A percentile compares a stretch with the other conserved stretches of the same genome.
phyloP scores from a whole-genome alignment of 345 rosid species.

The Rhizophora mangle region DNA sequence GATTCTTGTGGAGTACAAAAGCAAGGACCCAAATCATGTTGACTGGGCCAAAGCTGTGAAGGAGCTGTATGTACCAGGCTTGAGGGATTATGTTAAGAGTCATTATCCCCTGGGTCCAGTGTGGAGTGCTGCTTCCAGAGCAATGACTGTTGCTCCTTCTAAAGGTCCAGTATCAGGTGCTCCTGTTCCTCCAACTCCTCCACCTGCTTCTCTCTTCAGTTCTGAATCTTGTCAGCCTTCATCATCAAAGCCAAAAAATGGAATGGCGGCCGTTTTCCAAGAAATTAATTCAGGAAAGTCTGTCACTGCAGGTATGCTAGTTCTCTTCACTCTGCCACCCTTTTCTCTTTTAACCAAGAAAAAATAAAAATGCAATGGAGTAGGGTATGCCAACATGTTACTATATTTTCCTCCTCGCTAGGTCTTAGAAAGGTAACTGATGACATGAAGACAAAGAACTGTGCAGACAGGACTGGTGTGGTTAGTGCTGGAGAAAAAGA shows the following conservation, averaged over 20 bases:
- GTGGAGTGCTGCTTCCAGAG: slow-evolving; percentile 68
- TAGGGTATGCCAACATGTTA: slow-evolving; percentile 15
- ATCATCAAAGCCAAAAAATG: slow-evolving; percentile 71
- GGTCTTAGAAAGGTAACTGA: slow-evolving; percentile 84
- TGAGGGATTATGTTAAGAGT: slow-evolving; percentile 84
- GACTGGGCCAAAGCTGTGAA: slow-evolving; percentile 98
- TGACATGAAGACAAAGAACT: slow-evolving; percentile 94
- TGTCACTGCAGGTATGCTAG: slow-evolving; percentile 62
- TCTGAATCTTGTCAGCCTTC: slow-evolving; percentile 68
- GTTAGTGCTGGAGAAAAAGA: slow-evolving; percentile 59
- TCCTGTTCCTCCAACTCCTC: slow-evolving; percentile 93
- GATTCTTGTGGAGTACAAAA: slow-evolving; percentile 86
- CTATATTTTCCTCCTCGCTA: slow-evolving; percentile 25
- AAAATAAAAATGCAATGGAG: neutral
- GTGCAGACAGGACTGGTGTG: slow-evolving; percentile 63
- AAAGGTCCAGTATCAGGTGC: slow-evolving; percentile 54
- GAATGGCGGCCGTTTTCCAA: slow-evolving; percentile 95
- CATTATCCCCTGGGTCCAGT: slow-evolving; percentile 89
- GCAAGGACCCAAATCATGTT: slow-evolving; percentile 79
- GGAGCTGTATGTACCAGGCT: slow-evolving; percentile 87
- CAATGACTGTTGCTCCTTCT: slow-evolving; percentile 43
- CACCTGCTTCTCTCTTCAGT: slow-evolving; percentile 67
- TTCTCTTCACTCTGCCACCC: slow-evolving; percentile 2
- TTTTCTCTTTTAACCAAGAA: neutral
- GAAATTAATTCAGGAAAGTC: slow-evolving; percentile 64